Conservation (phyloP, 2,329 filamentous ascomycete genomes). For the Daldinia eschscholtzii region DNA sequence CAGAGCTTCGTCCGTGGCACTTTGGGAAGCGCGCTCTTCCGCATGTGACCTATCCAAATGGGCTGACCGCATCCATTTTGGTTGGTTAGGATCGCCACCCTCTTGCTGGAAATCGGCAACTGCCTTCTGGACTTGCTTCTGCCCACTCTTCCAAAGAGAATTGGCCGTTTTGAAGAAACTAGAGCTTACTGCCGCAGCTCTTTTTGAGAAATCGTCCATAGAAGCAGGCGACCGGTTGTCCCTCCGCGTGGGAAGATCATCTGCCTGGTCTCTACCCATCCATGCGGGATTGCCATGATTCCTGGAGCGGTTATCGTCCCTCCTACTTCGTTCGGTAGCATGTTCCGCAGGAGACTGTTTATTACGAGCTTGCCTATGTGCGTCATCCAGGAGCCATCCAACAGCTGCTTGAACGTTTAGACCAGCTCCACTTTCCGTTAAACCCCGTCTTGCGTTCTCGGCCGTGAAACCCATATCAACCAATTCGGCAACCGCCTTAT, state of each 20-base stretch:
- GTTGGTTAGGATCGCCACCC: conserved; percentile 81
- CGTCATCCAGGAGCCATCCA: conserved; percentile 90
- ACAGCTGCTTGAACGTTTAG: conserved; percentile 88
- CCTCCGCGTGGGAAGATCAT: conserved; percentile 61
- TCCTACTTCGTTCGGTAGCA: conserved; percentile 57
- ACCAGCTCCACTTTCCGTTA: conserved; percentile 83
- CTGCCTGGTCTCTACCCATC: conserved; percentile 67
- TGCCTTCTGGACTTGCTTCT: conserved; percentile 92
- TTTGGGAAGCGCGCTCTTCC: conserved; percentile 52
- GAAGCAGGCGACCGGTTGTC: conserved; percentile 69
- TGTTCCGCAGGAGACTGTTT: conserved; percentile 70
- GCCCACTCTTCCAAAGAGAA: conserved; percentile 92
- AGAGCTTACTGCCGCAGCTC: conserved; percentile 84
- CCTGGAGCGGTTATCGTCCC: conserved; percentile 55
- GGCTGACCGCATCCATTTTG: conserved; percentile 93
- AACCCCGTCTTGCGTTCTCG: conserved; percentile 83
- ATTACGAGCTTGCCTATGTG: conserved; percentile 84
- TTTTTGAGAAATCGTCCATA: conserved; percentile 81
- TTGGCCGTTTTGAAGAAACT: conserved; percentile 94
- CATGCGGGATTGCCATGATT: conserved; percentile 67
- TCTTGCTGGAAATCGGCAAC: conserved; percentile 85
- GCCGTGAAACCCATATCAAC: conserved; percentile 94
- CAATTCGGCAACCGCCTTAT: conserved; percentile 86
- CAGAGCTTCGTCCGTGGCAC: conserved; percentile 78
- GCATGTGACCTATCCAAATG: conserved; percentile 60